These are phyloP conservation scores for Fraxinus floribunda DNA, from an alignment of 305 asterid species.

Conservation along the genomic window DNA sequence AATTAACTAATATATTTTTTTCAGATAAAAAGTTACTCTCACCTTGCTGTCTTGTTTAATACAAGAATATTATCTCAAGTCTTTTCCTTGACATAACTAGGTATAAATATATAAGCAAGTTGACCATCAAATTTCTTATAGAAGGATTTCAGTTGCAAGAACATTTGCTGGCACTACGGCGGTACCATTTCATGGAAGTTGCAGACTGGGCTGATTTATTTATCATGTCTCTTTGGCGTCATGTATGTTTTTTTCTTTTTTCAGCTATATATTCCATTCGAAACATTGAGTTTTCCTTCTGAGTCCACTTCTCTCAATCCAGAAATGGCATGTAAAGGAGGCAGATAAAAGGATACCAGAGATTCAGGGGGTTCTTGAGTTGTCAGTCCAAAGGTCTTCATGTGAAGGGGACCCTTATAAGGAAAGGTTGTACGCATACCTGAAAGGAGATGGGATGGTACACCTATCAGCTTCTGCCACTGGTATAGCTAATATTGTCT, in stretches of 20 bases:
- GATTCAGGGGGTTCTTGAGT: constrained; percentile 87
- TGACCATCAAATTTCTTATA: constrained; percentile 83
- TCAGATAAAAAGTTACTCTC: background rate
- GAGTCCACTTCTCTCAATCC: constrained; percentile 37
- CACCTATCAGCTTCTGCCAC: constrained; percentile 52
- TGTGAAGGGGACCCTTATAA: constrained; percentile 87
- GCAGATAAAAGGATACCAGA: constrained; percentile 80
- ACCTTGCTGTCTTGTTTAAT: background rate
- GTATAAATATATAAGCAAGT: constrained; percentile 76
- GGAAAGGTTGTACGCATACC: constrained; percentile 66
- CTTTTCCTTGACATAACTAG: constrained; percentile 65
- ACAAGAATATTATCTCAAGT: constrained; percentile 11
- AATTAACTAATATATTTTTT: background rate
- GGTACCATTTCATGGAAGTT: constrained; percentile 91
- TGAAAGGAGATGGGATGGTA: constrained; percentile 50
- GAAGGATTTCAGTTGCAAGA: constrained; percentile 87
- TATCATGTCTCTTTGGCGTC: constrained; percentile 79
- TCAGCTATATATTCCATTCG: constrained; percentile 20
- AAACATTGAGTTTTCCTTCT: constrained; percentile 30
- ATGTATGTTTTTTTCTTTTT: constrained; percentile 40
- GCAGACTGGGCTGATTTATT: constrained; percentile 98
- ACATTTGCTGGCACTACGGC: constrained; percentile 78
- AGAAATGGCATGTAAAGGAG: constrained; percentile 88
- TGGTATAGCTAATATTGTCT: constrained; percentile 43
- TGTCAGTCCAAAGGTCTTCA: constrained; percentile 92